These are phyloP conservation scores for Vanilla planifolia DNA, from an alignment of 106 monocot genomes.

Conservation along the genomic window DNA sequence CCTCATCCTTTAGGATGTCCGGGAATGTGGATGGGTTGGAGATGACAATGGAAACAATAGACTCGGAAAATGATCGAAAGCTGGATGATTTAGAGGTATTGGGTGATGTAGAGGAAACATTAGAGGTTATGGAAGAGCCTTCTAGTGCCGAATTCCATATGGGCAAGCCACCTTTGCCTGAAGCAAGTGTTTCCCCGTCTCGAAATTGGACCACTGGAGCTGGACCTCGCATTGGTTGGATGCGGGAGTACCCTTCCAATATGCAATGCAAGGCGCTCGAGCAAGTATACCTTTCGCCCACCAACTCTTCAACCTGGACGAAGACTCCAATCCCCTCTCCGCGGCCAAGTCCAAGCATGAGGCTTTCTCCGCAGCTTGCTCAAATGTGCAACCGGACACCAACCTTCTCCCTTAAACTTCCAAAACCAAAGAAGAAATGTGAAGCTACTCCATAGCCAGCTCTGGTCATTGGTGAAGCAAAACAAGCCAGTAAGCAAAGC, in stretches of 20 bases:
- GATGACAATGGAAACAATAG: background rate
- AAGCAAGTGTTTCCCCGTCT: background rate
- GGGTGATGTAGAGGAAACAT: background rate
- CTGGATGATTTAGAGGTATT: no score
- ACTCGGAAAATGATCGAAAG: background rate
- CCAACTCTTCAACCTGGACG: background rate
- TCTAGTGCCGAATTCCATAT: background rate
- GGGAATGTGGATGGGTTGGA: background rate
- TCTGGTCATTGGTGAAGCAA: background rate
- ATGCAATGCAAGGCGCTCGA: slow-evolving; percentile 1
- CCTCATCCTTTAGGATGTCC: slow-evolving; percentile 3
- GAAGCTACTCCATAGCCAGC: background rate
- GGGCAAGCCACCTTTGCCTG: background rate
- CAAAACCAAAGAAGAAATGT: background rate
- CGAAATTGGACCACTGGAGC: slow-evolving; percentile 3
- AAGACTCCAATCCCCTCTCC: background rate
- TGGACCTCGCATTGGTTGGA: slow-evolving; percentile 6
- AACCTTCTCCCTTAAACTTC: background rate
- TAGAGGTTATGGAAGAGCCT: background rate
- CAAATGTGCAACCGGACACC: background rate
- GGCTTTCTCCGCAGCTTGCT: background rate
- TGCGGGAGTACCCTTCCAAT: slow-evolving; percentile 7
- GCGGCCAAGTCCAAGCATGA: background rate
- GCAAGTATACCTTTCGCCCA: background rate
- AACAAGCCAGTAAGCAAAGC: background rate